phyloP scores from a whole-genome alignment of 2,329 filamentous ascomycete genomes.

The Alternaria triticimaculans region DNA sequence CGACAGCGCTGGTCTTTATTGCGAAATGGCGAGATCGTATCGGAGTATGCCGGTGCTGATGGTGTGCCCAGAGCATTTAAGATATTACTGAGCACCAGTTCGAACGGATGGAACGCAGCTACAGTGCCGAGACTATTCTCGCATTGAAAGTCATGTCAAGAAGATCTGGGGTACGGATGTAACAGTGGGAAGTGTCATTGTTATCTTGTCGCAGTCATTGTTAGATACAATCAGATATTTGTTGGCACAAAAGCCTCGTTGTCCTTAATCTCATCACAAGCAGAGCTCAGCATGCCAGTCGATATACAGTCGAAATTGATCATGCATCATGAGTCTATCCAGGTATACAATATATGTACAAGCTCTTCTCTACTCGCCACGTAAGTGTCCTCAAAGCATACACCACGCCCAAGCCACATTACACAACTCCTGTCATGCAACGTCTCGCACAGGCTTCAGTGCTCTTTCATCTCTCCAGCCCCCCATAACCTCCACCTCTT shows the following conservation, averaged over 20 bases:
- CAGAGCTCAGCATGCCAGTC: neutral
- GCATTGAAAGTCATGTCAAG: neutral
- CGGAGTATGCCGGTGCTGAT: neutral
- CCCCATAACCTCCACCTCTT: neutral
- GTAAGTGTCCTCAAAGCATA: neutral
- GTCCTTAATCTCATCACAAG: neutral
- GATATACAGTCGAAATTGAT: neutral
- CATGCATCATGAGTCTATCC: neutral
- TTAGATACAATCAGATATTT: neutral
- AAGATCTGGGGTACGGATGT: neutral
- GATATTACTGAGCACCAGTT: neutral
- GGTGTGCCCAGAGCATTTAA: neutral
- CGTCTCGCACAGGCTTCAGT: rapidly evolving
- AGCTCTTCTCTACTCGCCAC: neutral
- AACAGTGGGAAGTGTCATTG: neutral
- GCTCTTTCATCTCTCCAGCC: neutral
- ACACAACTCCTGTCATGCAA: too few relatives aligned
- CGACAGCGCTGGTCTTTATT: neutral
- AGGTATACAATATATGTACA: constrained; percentile 3
- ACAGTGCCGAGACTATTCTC: neutral
- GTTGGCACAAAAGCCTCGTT: neutral
- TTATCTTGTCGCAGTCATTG: neutral
- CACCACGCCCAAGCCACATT: neutral
- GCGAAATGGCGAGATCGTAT: too few relatives aligned
- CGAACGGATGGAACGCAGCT: neutral